A percentile compares a stretch with the other conserved stretches of the same genome.
These are phyloP conservation scores for Cydonia oblonga DNA, from an alignment of 331 rosid genomes.

Conservation along the genomic window DNA sequence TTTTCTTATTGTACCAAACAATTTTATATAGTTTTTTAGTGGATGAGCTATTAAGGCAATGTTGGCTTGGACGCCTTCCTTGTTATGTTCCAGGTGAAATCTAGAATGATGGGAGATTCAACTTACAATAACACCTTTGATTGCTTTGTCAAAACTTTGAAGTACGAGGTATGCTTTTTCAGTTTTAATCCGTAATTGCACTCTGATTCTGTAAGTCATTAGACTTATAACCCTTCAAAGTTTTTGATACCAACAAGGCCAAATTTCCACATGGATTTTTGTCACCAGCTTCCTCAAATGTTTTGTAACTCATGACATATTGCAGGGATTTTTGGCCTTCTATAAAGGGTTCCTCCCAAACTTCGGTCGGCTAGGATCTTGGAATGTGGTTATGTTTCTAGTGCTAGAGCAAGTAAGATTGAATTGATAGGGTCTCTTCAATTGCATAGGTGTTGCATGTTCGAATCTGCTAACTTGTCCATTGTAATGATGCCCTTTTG, in stretches of 20 bases:
- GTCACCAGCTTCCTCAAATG: background rate
- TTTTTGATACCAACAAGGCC: background rate
- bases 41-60: constrained; percentile 19
- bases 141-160: constrained; percentile 73
- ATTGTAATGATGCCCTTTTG: background rate
- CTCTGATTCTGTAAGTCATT: background rate
- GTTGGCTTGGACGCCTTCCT: constrained; percentile 23
- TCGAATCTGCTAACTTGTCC: background rate
- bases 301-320: background rate
- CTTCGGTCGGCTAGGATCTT: constrained; percentile 72
- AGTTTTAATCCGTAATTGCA: background rate
- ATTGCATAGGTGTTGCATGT: background rate
- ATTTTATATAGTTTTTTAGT: constrained; percentile 12
- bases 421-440: background rate
- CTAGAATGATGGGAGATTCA: constrained; percentile 98
- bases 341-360: constrained; percentile 92
- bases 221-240: background rate
- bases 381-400: constrained; percentile 88
- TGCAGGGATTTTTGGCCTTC: constrained; percentile 89
- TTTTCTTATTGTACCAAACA: constrained; percentile 8
- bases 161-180: constrained; percentile 57
- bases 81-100: constrained; percentile 64
- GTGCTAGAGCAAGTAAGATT: constrained; percentile 77
- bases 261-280: background rate
- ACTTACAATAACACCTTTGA: constrained; percentile 78